phyloP scores from a whole-genome alignment of 176 grass and related monocot genomes.

The Carex parvula region DNA sequence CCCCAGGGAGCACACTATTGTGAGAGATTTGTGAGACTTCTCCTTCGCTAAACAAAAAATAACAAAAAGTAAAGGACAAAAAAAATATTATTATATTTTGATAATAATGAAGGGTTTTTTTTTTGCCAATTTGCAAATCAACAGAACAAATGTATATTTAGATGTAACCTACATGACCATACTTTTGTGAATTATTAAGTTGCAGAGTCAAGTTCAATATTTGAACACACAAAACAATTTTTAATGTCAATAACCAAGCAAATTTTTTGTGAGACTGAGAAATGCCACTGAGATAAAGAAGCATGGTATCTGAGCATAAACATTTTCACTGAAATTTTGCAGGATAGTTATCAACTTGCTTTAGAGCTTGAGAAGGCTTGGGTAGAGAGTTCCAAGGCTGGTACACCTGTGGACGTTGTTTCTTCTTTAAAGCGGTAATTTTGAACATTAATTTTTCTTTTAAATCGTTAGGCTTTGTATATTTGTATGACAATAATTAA shows the following conservation, averaged over 20 bases:
- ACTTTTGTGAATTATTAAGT: neutral
- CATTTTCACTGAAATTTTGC: conserved; percentile 22
- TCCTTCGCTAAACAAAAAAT: too few relatives aligned
- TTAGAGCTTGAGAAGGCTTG: conserved; percentile 88
- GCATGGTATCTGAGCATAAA: neutral
- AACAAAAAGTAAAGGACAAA: neutral
- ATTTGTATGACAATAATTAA: neutral
- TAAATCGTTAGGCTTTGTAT: neutral
- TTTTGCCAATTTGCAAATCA: neutral
- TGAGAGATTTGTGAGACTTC: neutral
- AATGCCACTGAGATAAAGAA: neutral
- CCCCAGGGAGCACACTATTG: neutral
- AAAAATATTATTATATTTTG: neutral
- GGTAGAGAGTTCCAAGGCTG: conserved; percentile 62
- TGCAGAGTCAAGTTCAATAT: neutral
- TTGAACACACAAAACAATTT: neutral
- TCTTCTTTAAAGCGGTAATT: conserved; percentile 84
- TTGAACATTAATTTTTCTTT: neutral
- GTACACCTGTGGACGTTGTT: conserved; percentile 59
- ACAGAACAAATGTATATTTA: neutral
- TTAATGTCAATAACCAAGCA: neutral
- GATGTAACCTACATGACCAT: neutral
- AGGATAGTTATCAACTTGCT: conserved; percentile 99
- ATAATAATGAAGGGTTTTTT: neutral
- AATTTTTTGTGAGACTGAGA: neutral